These are phyloP conservation scores for Alternaria incomplexa DNA, from an alignment of 2,329 filamentous ascomycete species.

Conservation along the genomic window DNA sequence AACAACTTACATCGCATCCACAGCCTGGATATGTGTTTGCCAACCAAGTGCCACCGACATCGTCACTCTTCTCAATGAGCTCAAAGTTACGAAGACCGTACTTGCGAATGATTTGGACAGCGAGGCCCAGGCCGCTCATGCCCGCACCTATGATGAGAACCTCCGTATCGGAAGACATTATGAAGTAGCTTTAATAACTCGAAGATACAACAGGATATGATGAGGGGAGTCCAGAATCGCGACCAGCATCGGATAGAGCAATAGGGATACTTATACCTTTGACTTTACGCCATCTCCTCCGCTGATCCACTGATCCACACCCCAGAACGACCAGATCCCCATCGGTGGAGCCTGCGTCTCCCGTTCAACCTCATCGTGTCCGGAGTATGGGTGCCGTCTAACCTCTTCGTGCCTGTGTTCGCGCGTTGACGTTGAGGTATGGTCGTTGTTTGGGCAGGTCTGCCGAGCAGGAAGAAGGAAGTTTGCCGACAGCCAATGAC, in stretches of 20 bases:
- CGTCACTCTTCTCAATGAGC: conserved; percentile 52
- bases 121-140: conserved; percentile 55
- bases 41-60: conserved; percentile 46
- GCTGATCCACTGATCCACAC: neutral
- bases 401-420: neutral
- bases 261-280: conserved; percentile 9
- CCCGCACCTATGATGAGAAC: conserved; percentile 60
- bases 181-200: neutral
- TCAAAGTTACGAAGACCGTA: conserved; percentile 50
- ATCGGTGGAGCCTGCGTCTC: neutral
- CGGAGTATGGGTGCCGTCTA: conserved; percentile 7
- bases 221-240: neutral
- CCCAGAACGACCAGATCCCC: neutral
- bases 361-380: neutral
- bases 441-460: conserved; percentile 17
- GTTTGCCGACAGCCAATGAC: conserved; percentile 20
- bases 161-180: conserved; percentile 51
- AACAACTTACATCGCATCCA: conserved; percentile 39
- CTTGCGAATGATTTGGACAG: conserved; percentile 53
- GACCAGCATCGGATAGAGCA: neutral
- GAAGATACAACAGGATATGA: neutral
- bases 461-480: conserved; percentile 17
- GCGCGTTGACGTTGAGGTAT: conserved; percentile 4
- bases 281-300: neutral
- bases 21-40: conserved; percentile 44